A percentile compares a stretch with the other conserved stretches of the same genome.
Evolutionary conservation across 176 grass and related monocot species (phyloP).

Genomic region (Zoysia pacifica): DNA sequence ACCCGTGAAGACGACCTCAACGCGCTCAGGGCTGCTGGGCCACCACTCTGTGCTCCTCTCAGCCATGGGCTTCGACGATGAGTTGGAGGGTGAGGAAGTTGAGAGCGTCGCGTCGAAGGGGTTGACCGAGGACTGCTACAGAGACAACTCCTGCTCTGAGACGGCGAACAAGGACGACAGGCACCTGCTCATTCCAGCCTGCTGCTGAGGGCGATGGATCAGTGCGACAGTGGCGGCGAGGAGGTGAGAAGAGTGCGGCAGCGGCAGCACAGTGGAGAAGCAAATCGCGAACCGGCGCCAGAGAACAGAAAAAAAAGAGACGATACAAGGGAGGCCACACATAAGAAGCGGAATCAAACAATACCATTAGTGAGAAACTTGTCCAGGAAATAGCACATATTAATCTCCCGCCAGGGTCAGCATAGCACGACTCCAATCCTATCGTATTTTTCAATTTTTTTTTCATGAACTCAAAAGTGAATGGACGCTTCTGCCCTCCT

Average conservation of each 20-base stretch:
- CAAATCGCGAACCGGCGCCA: no score
- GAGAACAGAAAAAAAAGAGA: no score
- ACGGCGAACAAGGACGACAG: constrained; percentile 62
- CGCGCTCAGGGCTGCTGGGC: constrained; percentile 46
- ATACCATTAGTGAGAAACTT: no score
- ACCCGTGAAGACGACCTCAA: constrained; percentile 44
- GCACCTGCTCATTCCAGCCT: constrained; percentile 60
- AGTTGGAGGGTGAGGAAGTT: constrained; percentile 51
- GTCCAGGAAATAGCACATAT: no score
- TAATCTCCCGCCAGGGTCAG: no score
- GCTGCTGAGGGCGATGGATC: constrained; percentile 43
- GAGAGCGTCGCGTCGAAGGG: constrained; percentile 79
- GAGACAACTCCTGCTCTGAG: constrained; percentile 56
- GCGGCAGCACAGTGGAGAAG: no score
- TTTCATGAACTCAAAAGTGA: no score
- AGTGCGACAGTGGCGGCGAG: constrained; percentile 35
- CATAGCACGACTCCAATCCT: no score
- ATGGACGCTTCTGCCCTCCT: no score
- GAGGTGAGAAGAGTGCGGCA: constrained; percentile 45
- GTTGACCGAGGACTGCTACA: constrained; percentile 52
- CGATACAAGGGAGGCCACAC: no score
- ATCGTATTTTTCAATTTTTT: no score
- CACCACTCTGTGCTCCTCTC: constrained; percentile 48
- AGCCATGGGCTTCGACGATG: constrained; percentile 42
- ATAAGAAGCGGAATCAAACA: no score